A percentile compares a stretch with the other conserved stretches of the same genome.
phyloP scores from a whole-genome alignment of 352 stramenopile species.

The Albugo candida region DNA sequence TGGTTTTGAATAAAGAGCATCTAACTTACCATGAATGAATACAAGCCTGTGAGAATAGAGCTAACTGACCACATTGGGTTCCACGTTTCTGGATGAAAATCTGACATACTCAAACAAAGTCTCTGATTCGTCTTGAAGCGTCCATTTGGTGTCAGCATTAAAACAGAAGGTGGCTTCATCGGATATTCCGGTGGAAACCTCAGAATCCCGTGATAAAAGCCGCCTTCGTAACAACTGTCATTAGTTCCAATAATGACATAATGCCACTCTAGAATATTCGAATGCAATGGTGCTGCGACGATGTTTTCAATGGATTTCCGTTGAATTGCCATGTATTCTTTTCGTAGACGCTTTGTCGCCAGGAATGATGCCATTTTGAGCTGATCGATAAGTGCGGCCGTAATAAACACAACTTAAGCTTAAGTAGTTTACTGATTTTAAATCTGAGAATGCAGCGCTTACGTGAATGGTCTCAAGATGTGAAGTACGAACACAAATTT shows the following conservation, averaged over 20 bases:
- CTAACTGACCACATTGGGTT: slow-evolving; percentile 93
- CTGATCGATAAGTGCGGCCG: neutral
- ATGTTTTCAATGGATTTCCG: slow-evolving; percentile 85
- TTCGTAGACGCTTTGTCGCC: slow-evolving; percentile 81
- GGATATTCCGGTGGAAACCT: slow-evolving; percentile 90
- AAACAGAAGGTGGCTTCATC: slow-evolving; percentile 88
- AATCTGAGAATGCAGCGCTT: too few species aligned
- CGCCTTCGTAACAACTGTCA: slow-evolving; percentile 67
- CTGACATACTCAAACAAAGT: slow-evolving; percentile 89
- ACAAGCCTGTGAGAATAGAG: slow-evolving; percentile 90
- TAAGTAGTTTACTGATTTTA: too few species aligned
- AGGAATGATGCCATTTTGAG: slow-evolving; percentile 49
- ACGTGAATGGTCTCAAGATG: too few species aligned
- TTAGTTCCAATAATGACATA: slow-evolving; percentile 81
- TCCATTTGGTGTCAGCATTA: slow-evolving; percentile 89
- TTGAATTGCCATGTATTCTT: slow-evolving; percentile 81
- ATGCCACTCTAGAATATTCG: slow-evolving; percentile 92
- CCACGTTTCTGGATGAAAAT: slow-evolving; percentile 92
- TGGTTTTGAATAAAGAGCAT: neutral
- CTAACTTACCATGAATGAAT: slow-evolving; percentile 83
- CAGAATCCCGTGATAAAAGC: slow-evolving; percentile 82
- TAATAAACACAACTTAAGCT: too few species aligned
- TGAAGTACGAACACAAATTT: too few species aligned
- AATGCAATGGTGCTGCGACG: slow-evolving; percentile 71
- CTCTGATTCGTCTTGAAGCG: slow-evolving; percentile 89